Evolutionary conservation across 305 asterid species (phyloP).

Genomic region (Fraxinus albicans): DNA sequence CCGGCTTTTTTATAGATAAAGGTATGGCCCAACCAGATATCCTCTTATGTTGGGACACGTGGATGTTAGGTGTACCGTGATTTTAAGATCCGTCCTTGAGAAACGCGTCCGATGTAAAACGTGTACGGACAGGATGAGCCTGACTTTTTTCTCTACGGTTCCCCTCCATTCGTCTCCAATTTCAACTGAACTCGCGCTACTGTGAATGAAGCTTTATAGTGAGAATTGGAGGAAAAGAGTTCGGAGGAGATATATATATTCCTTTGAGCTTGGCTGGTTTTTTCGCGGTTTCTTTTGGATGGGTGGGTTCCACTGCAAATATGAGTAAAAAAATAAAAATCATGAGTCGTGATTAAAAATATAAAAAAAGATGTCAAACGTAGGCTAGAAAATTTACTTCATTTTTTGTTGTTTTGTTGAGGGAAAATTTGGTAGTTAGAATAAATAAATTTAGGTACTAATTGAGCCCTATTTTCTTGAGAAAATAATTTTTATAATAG

Average conservation of each 20-base stretch:
- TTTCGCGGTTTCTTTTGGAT: background rate
- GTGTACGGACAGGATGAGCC: background rate
- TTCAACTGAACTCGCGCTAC: background rate
- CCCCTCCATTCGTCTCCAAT: background rate
- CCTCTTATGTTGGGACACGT: conserved; percentile 37
- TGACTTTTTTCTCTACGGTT: conserved; percentile 4
- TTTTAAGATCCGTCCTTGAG: conserved; percentile 13
- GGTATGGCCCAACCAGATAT: conserved; percentile 30
- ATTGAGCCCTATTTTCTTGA: too few relatives aligned
- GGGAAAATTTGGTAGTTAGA: too few relatives aligned
- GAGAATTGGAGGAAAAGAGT: background rate
- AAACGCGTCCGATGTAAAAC: background rate
- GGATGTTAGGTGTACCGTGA: conserved; percentile 1
- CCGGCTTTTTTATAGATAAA: conserved; percentile 29
- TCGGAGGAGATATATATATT: background rate
- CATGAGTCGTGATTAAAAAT: background rate
- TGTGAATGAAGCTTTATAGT: background rate
- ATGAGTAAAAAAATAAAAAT: background rate
- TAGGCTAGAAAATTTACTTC: too few relatives aligned
- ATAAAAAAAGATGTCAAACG: too few relatives aligned
- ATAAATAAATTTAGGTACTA: too few relatives aligned
- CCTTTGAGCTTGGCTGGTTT: background rate
- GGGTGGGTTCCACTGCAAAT: background rate
- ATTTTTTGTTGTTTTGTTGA: too few relatives aligned
- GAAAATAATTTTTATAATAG: too few relatives aligned